Conservation (phyloP, 1,139 yeast species). For the Geotrichum aggregatum region DNA sequence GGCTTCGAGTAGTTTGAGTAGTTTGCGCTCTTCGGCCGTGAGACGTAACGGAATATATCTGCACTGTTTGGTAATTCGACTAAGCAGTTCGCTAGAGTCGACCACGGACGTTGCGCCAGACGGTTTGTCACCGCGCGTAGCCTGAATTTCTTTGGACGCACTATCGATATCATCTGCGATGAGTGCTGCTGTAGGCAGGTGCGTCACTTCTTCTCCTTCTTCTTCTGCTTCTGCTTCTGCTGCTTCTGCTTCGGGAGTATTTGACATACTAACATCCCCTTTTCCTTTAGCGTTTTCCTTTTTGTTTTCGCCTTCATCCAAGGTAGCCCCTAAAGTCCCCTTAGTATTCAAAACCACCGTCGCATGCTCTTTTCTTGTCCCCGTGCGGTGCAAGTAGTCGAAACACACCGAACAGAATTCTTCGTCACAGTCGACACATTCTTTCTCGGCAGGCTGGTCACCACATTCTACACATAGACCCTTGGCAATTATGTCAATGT, state of each 20-base stretch:
- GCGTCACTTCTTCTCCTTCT: too few species aligned
- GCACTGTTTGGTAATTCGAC: conserved; percentile 46
- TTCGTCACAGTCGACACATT: conserved; percentile 58
- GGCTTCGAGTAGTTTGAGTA: conserved; percentile 59
- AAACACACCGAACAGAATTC: conserved; percentile 64
- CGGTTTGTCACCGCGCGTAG: conserved; percentile 29
- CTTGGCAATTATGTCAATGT: too few species aligned
- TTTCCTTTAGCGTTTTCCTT: not conserved
- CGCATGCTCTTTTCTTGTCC: conserved; percentile 43
- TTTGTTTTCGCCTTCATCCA: not conserved
- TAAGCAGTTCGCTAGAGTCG: conserved; percentile 27
- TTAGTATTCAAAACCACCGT: conserved; percentile 19
- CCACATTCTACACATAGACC: conserved; percentile 62
- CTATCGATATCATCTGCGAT: conserved; percentile 24
- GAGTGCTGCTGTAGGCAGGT: conserved; percentile 13
- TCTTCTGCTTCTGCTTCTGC: too few species aligned
- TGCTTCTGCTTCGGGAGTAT: too few species aligned
- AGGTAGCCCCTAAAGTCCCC: not conserved
- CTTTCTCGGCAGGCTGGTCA: conserved; percentile 60
- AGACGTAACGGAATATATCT: conserved; percentile 62
- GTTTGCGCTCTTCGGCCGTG: conserved; percentile 60
- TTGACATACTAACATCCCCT: too few species aligned
- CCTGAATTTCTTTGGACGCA: conserved; percentile 7
- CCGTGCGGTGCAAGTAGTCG: conserved; percentile 62
- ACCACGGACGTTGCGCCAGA: conserved; percentile 13